These are phyloP conservation scores for Yamadazyma phyllophila DNA, from an alignment of 805 yeast genomes.

Conservation along the genomic window DNA sequence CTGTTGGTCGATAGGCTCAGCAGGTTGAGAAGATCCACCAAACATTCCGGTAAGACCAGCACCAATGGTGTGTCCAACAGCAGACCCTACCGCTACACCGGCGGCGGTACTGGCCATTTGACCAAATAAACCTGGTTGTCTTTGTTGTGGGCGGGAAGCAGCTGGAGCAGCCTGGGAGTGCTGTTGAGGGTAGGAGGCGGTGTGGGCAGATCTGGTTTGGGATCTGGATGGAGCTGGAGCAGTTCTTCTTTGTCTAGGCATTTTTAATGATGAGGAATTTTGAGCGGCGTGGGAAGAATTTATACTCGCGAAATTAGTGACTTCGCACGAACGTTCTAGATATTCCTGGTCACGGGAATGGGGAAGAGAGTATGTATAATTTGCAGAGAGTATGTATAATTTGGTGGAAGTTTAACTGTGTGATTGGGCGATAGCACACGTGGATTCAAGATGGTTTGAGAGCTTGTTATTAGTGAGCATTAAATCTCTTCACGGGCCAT, in stretches of 20 bases:
- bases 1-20: conserved; percentile 38
- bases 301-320: background rate
- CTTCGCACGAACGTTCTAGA: background rate
- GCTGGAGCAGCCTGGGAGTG: conserved; percentile 28
- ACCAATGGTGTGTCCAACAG: conserved; percentile 95
- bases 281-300: conserved; percentile 1
- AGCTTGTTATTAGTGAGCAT: too few species aligned
- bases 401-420: too few species aligned
- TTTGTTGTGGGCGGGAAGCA: conserved; percentile 49
- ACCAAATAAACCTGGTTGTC: conserved; percentile 83
- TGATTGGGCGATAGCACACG: too few species aligned
- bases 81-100: conserved; percentile 98
- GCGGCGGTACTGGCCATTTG: conserved; percentile 99
- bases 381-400: background rate
- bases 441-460: too few species aligned
- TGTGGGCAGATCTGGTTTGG: conserved; percentile 69
- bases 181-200: conserved; percentile 59
- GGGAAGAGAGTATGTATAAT: background rate
- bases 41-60: conserved; percentile 90
- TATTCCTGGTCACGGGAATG: background rate
- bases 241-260: conserved; percentile 56
- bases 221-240: conserved; percentile 44
- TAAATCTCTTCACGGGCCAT: too few species aligned
- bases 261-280: conserved; percentile 12
- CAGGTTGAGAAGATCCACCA: conserved; percentile 62